phyloP scores from a whole-genome alignment of 768 basidiomycete genomes.

The Megacollybia marginata region DNA sequence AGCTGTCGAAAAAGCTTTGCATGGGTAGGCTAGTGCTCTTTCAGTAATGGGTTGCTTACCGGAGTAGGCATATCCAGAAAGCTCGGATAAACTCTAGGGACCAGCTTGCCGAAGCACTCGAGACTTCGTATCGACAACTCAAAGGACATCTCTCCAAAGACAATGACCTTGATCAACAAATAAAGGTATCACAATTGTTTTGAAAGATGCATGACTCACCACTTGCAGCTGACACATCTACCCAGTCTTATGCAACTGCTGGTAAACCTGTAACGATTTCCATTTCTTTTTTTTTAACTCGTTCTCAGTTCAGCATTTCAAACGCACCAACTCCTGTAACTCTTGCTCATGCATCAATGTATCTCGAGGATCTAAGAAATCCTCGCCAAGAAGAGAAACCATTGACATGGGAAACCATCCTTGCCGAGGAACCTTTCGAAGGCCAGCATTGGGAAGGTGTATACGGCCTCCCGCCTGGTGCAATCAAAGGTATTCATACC shows the following conservation, averaged over 20 bases:
- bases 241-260: constrained; percentile 71
- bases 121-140: constrained; percentile 42
- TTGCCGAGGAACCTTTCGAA: constrained; percentile 77
- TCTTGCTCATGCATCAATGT: constrained; percentile 43
- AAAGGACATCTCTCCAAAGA: constrained; percentile 41
- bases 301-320: constrained; percentile 47
- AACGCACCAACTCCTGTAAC: constrained; percentile 42
- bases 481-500: constrained; percentile 21
- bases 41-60: constrained; percentile 1
- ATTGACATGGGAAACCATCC: constrained; percentile 73
- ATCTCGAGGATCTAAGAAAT: constrained; percentile 39
- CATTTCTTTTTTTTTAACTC: neutral
- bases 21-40: constrained; percentile 37
- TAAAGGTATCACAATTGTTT: constrained; percentile 36
- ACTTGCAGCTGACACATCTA: constrained; percentile 42
- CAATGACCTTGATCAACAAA: constrained; percentile 57
- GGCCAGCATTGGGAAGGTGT: constrained; percentile 82
- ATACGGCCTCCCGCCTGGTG: constrained; percentile 46
- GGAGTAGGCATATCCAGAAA: constrained; percentile 51
- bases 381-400: constrained; percentile 33
- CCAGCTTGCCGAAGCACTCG: constrained; percentile 50
- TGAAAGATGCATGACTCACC: neutral
- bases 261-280: constrained; percentile 29
- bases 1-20: constrained; percentile 46
- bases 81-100: constrained; percentile 64